Evolutionary conservation across 768 basidiomycete species (phyloP), one percentile per base, ranked within the genome.

Genomic region (Trametes cinnabarina): DNA sequence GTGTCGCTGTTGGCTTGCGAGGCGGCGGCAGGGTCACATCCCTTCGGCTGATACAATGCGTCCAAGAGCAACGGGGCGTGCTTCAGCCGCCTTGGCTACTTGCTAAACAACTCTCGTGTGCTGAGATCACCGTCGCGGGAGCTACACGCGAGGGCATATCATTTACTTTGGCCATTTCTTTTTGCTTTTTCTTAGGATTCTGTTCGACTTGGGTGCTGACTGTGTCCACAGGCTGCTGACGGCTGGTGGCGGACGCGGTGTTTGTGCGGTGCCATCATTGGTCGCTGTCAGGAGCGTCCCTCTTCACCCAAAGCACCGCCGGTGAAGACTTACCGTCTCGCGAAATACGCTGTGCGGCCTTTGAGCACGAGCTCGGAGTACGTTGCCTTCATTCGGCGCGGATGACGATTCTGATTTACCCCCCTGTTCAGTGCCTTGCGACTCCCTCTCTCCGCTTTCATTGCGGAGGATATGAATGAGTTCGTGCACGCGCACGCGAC

Each of bases 1-100:
- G 60, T 56, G 41, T 49, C 53, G 49, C 44, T 25, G 70, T 46
- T 57, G 69, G 66, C 66, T 61, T 62, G 60, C 67, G 65, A 68
- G 65, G 61, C 56, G 61, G 58, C 63, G 65, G 69, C 71, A 71
- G 71, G 75, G 37, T 15, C n/a, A 71, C 70, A 62, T 59, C 73
- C 74, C 44, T 81, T 77, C 80, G 90, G 89, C 88, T 86, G 95
- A 98, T 98, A 95, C 94, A 88, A 90, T 75, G 63, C 81, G 90
- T 92, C 95, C 95, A 69, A 97, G 67, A 96, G 75, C 44, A 76
- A 88, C 41, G 60, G 64, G 48, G 19, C 47, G 34, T 35, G 47
- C 32, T 26, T 53, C 39, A 61, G 64, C 48, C 25, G 52, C 60
- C 56, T 67, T 62, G 59, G 71, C 74, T 75, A 68, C 84, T 83